Evolutionary conservation across 768 basidiomycete genomes (phyloP).

Genomic region (Cyclocybe cylindracea): DNA sequence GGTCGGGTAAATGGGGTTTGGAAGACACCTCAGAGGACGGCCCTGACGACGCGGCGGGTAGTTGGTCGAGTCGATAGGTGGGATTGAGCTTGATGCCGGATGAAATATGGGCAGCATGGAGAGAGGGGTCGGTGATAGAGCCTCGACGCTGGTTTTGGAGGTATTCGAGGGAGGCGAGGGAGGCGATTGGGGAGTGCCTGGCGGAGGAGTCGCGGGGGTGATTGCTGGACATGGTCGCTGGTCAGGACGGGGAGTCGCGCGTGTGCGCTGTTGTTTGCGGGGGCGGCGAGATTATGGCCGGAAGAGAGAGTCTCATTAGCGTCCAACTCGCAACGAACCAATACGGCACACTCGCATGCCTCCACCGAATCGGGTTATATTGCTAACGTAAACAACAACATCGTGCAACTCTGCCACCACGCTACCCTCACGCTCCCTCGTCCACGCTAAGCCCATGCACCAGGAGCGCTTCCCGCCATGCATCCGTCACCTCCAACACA

Average conservation of each 20-base stretch:
- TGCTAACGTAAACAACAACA: conserved; percentile 33
- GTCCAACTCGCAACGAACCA: conserved; percentile 25
- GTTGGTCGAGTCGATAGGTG: conserved; percentile 20
- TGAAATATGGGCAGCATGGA: conserved; percentile 56
- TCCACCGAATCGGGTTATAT: conserved; percentile 41
- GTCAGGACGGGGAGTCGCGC: not conserved
- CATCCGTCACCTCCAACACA: conserved; percentile 38
- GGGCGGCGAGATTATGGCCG: conserved; percentile 9
- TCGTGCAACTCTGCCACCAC: conserved; percentile 25
- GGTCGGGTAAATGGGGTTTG: conserved; percentile 38
- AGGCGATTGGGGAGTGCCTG: conserved; percentile 54
- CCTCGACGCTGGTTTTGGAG: conserved; percentile 82
- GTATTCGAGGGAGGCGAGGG: conserved; percentile 76
- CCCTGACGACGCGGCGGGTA: conserved; percentile 27
- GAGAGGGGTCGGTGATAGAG: conserved; percentile 81
- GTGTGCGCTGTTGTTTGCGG: conserved; percentile 9
- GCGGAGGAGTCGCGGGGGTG: conserved; percentile 24
- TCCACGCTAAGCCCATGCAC: conserved; percentile 20
- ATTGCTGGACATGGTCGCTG: conserved; percentile 20
- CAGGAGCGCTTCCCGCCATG: conserved; percentile 33
- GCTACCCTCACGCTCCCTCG: conserved; percentile 20
- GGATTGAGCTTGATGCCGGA: conserved; percentile 25
- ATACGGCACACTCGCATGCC: conserved; percentile 29
- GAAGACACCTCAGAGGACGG: conserved; percentile 27
- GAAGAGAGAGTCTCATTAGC: conserved; percentile 16